Evolutionary conservation across 139 green algal species (phyloP).

Genomic region (Ostreobium quekettii): DNA sequence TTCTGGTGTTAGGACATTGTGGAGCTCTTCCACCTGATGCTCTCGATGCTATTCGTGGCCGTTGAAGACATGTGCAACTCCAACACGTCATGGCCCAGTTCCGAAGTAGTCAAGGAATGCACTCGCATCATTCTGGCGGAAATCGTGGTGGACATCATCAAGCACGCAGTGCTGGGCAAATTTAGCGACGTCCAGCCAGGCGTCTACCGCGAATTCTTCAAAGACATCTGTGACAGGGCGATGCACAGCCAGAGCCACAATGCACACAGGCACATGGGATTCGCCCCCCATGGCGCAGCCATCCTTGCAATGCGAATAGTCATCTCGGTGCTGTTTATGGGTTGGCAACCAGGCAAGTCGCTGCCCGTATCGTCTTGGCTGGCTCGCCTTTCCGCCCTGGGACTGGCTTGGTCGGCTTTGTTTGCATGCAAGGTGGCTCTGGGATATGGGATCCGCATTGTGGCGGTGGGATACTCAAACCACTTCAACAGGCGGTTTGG

Average conservation of each 20-base stretch:
- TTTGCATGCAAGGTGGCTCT: neutral
- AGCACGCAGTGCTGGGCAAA: constrained; percentile 85
- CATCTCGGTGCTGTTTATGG: constrained; percentile 6
- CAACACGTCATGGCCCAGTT: constrained; percentile 25
- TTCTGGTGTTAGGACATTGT: constrained; percentile 76
- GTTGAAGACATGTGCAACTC: constrained; percentile 67
- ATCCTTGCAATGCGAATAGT: constrained; percentile 57
- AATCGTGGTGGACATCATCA: constrained; percentile 69
- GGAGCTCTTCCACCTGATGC: constrained; percentile 74
- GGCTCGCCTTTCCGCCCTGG: neutral
- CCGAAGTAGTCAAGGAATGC: constrained; percentile 32
- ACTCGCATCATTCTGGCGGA: constrained; percentile 21
- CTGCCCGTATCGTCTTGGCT: neutral
- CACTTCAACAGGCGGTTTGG: neutral
- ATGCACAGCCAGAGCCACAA: constrained; percentile 46
- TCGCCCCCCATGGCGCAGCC: constrained; percentile 60
- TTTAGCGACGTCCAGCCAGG: constrained; percentile 79
- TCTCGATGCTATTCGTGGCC: constrained; percentile 69
- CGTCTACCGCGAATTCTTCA: constrained; percentile 71
- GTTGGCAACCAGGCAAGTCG: too few species aligned
- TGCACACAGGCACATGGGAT: constrained; percentile 48
- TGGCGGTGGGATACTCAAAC: neutral
- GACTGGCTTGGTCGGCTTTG: neutral
- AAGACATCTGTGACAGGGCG: constrained; percentile 58
- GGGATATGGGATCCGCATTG: neutral